Evolutionary conservation across 495 filamentous ascomycete genomes (phyloP), one percentile per base, ranked within the genome.

Genomic region (Diplogelasinospora grovesii): DNA sequence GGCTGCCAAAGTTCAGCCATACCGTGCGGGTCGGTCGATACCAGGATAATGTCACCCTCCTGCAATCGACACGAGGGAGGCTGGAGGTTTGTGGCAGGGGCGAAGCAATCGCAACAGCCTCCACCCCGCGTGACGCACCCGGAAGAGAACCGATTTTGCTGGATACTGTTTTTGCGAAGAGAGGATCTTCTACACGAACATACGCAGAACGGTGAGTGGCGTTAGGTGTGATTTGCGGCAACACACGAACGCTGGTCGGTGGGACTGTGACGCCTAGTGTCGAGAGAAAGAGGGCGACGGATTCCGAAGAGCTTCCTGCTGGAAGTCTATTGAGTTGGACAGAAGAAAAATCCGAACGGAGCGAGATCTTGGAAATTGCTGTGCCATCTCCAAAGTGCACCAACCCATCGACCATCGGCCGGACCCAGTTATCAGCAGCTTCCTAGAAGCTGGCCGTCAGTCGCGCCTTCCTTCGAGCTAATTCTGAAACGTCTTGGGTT

Each of bases 11-110:
- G 29, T 56, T 59, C 10, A 64, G 50, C 56, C 50, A 54, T 1
- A 32, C 62, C 1, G 42, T 52, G 10, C 28, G 46, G 21, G 25
- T 36, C 0, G 60, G 46, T 10, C 48, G 55, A 33, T 54, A 47
- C 62, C 62, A 65, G 8, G 60, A 62, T 19, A 47, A 49, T 32
- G 51, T 46, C 0, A 65, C 44, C 8, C 52, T 60, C 23, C 41
- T 54, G 31, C 54, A 56, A 13, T 64, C 60, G 1, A 64, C 46
- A 1, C 49, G 45, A 9, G 48, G 46, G 15, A 31, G 33, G 21
- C 36, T 50, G 2, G 52, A 52, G 3, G 43, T 49, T 1, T 32
- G 31, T 1, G 43, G 39, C 37, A 60, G 48, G 2, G 49, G 44
- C 1, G 29, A 29, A 20, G 39, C 26, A 20, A 57, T 37, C 1